phyloP scores from a whole-genome alignment of 208 protist genomes.

The Entamoeba histolytica region DNA sequence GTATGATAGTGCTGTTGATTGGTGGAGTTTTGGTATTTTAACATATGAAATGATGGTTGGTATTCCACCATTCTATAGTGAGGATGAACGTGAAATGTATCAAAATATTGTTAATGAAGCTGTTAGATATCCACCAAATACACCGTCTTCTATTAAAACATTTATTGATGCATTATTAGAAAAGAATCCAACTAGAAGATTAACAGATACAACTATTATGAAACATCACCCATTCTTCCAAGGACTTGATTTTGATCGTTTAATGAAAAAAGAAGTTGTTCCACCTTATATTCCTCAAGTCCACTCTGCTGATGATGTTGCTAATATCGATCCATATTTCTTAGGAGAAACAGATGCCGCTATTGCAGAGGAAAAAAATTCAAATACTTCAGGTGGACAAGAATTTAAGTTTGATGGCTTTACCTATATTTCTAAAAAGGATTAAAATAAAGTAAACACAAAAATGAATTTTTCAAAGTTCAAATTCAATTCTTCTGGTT shows the following conservation, averaged over 20 bases:
- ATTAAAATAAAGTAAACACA: not conserved
- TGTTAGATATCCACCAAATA: constrained; percentile 46
- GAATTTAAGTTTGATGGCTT: not conserved
- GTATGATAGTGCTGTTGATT: constrained; percentile 78
- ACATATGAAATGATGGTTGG: constrained; percentile 62
- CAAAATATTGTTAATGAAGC: constrained; percentile 55
- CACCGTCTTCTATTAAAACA: not conserved
- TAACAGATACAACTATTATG: constrained; percentile 40
- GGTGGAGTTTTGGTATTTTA: constrained; percentile 77
- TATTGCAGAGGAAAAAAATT: not conserved
- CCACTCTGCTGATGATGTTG: not conserved
- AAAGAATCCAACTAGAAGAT: not conserved
- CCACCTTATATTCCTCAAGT: constrained; percentile 38
- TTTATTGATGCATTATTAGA: not conserved
- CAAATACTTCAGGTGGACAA: not conserved
- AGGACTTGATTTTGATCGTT: constrained; percentile 61
- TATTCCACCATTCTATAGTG: constrained; percentile 59
- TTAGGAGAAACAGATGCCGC: not conserved
- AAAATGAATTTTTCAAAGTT: no score
- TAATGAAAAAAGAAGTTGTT: constrained; percentile 17
- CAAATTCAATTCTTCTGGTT: no score
- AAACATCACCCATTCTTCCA: constrained; percentile 77
- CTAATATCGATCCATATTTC: not conserved
- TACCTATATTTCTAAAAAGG: not conserved
- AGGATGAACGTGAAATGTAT: constrained; percentile 56